Base-by-base conservation (phyloP, 1,139 yeast genomes). In the Pichia sp. region DNA sequence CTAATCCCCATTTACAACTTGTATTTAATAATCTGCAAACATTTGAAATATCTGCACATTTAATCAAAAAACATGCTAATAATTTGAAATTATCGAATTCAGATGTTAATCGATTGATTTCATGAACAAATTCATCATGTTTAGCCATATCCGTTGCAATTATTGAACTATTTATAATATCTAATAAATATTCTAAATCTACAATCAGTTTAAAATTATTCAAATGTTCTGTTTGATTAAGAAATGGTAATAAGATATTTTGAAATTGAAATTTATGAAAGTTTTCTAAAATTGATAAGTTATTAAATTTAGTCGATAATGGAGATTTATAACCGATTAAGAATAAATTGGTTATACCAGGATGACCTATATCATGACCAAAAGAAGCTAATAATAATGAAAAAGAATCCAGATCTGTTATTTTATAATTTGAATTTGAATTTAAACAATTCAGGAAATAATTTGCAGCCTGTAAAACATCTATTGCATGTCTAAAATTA, bases 301-400 rank as follows among this genome's bases (percentile, higher is more conserved):
- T 80, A 45, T 78, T 69, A 63, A 78, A 87, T 15, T 76, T 57
- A 41, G 63, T 61, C 2, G 93, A 76, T 21, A 86, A 68, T 8
- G 89, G 88, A 0, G 94, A 74, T n/a, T 72, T 62, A 52, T 76
- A 62, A 45, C 74, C 68, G 25, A 72, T 69, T 63, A 89, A 65
- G 50, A 87, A 80, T 33, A 78, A 77, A 61, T 88, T 87, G 11
- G 95, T 87, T 16, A 88, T 80, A 1, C 97, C 98, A 0, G 98
- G 97, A 61, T 91, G 98, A 18, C 96, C 95, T 25, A 86, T 80
- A 62, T 91, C 98, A 62, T 91, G 98, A 36, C 98, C 97, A 37
- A 89, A 66, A 1, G 96, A 95, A 1, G 96, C 86, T 20, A 88
- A 69, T 33, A 86, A 69, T 22, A 87, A 64, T 0, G 80, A 76